Conservation (phyloP, 1,284 basidiomycete genomes). For the Ceratobasidium sp. region DNA sequence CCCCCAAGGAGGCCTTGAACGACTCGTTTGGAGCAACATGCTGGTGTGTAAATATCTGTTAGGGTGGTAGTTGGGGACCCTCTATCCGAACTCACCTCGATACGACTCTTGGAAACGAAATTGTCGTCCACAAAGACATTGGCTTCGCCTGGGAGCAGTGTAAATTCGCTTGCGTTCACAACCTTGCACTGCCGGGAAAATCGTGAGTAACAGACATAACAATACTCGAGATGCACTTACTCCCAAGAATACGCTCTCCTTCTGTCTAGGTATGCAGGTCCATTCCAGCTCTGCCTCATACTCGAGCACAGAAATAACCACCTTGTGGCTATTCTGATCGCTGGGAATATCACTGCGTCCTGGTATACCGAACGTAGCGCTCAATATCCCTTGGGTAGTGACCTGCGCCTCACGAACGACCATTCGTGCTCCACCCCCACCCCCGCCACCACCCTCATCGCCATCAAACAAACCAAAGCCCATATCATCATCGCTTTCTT, state of each 20-base stretch:
- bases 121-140: constrained; percentile 47
- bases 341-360: constrained; percentile 44
- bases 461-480: constrained; percentile 12
- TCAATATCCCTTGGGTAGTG: constrained; percentile 5
- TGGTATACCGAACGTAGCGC: constrained; percentile 45
- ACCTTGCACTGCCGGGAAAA: constrained; percentile 32
- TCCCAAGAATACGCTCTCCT: constrained; percentile 14
- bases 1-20: constrained; percentile 43
- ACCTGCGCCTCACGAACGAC: no score
- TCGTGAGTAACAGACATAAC: not conserved
- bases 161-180: constrained; percentile 41
- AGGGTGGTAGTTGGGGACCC: constrained; percentile 12
- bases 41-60: not conserved
- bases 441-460: not conserved
- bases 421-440: not conserved
- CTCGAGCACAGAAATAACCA: constrained; percentile 45
- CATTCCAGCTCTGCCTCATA: constrained; percentile 45
- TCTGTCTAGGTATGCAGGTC: constrained; percentile 45
- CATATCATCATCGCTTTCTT: not conserved
- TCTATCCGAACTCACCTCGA: constrained; percentile 2
- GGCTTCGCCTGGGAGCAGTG: constrained; percentile 44
- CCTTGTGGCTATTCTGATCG: constrained; percentile 45
- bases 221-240: not conserved
- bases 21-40: constrained; percentile 35
- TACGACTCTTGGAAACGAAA: constrained; percentile 45